Conservation (phyloP, 352 stramenopile species). For the Phytophthora nicotianae region DNA sequence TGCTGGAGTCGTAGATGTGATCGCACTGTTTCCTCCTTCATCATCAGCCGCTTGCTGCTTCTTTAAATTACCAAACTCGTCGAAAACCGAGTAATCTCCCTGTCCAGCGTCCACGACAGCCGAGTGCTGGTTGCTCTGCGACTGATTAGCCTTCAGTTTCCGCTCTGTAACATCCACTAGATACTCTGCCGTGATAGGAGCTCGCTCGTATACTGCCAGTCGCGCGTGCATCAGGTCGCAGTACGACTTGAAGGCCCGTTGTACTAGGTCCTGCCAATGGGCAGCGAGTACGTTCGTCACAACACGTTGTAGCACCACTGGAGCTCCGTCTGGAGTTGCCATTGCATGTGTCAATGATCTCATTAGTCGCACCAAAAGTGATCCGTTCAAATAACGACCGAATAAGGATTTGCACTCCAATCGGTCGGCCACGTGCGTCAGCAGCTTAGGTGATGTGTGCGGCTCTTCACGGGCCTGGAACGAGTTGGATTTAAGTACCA, state of each 20-base stretch:
- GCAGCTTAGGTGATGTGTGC: constrained; percentile 63
- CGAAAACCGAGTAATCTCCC: constrained; percentile 69
- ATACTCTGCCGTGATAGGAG: constrained; percentile 63
- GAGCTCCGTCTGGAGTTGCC: constrained; percentile 28
- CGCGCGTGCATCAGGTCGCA: constrained; percentile 64
- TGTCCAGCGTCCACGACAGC: constrained; percentile 64
- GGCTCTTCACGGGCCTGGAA: constrained; percentile 43
- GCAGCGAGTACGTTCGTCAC: constrained; percentile 64
- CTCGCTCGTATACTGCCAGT: constrained; percentile 62
- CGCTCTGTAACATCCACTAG: constrained; percentile 74
- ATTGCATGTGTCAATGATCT: constrained; percentile 55
- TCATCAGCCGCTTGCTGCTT: constrained; percentile 37
- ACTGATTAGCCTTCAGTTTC: constrained; percentile 55
- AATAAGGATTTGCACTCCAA: constrained; percentile 69
- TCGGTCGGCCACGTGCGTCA: constrained; percentile 57
- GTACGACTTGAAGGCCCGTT: constrained; percentile 61
- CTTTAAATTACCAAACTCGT: constrained; percentile 85
- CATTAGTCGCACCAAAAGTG: constrained; percentile 56
- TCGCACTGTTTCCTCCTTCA: constrained; percentile 7
- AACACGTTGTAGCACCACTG: constrained; percentile 62
- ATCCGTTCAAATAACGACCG: constrained; percentile 59
- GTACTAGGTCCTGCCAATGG: constrained; percentile 69
- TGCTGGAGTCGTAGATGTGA: constrained; percentile 8
- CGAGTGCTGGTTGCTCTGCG: constrained; percentile 42
- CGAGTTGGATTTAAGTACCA: constrained; percentile 65